Base-by-base conservation (phyloP, 257 asterid species). In the Cruciata laevipes region DNA sequence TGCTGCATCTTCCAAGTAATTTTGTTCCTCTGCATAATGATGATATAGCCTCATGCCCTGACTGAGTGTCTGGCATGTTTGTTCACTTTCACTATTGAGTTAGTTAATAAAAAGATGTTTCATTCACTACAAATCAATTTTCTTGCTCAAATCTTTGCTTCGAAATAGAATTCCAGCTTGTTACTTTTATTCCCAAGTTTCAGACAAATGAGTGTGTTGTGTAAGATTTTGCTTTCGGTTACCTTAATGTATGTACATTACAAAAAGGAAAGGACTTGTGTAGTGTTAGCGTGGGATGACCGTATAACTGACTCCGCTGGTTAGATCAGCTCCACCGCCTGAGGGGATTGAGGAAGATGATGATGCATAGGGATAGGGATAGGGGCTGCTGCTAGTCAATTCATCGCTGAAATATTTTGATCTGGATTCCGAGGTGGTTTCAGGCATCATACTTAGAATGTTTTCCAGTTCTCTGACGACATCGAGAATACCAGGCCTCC, bases 381-480 rank as follows among this genome's bases (percentile, higher is more conserved):
- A n/a, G n/a, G n/a, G n/a, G 66, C 83, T 77, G 9, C 59, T 53
- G 5, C 60, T n/a, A 1, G 5, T 53, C 56, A 14, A 14, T 21
- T 14, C 21, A 11, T 53, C 25, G 14, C 23, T 71, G 0, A 84
- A 82, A 51, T 44, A 73, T 49, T 27, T 77, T 69, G 77, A 76
- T 57, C 75, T 83, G 6, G 83, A 67, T 40, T 72, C 80, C 10
- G 69, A 68, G 6, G 74, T 60, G 59, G 85, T 66, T 62, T 80
- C 76, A 8, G 89, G 85, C 67, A 86, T 79, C 78, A 74, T 70
- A 12, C 69, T 40, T 17, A 85, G 74, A 40, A 87, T 85, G 68
- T 82, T 78, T 76, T 91, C 96, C 0, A 91, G 81, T 80, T 78
- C 90, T 60, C 97, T 82, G 9, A 88, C 97, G 21, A 91, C 90